Evolutionary conservation across 768 basidiomycete genomes (phyloP).

Genomic region (Tulasnella calospora): DNA sequence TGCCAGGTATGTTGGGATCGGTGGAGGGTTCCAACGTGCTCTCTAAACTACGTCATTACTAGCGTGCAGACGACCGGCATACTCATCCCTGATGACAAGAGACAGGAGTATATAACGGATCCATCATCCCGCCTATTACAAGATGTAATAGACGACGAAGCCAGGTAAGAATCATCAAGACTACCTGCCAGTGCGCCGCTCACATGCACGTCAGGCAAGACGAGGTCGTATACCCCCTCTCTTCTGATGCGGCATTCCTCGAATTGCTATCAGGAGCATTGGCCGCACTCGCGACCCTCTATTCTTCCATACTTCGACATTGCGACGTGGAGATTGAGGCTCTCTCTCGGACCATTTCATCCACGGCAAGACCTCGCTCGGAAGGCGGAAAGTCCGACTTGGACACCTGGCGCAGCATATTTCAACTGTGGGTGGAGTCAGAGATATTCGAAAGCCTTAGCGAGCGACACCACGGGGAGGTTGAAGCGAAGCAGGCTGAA

Average conservation of each 20-base stretch:
- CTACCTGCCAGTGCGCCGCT: background rate
- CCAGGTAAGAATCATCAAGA: background rate
- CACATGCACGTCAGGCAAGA: conserved; percentile 26
- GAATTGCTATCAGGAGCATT: conserved; percentile 54
- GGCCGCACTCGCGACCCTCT: conserved; percentile 48
- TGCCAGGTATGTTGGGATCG: background rate
- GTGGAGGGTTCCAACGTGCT: background rate
- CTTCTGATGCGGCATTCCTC: conserved; percentile 78
- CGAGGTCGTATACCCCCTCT: conserved; percentile 72
- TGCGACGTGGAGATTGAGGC: conserved; percentile 48
- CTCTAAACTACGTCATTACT: background rate
- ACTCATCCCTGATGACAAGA: background rate
- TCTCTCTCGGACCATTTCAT: conserved; percentile 42
- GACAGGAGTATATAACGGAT: background rate
- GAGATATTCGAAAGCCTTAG: conserved; percentile 75
- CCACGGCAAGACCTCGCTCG: conserved; percentile 33
- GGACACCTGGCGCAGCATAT: conserved; percentile 85
- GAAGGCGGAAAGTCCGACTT: conserved; percentile 51
- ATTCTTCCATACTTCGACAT: conserved; percentile 45
- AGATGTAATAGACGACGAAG: background rate
- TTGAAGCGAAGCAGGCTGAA: conserved; percentile 65
- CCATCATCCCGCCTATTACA: background rate
- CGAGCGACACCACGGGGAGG: conserved; percentile 64
- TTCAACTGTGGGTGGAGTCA: conserved; percentile 76
- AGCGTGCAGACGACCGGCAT: background rate